phyloP scores from a whole-genome alignment of 2,329 filamentous ascomycete genomes.

The Mycosphaerella sp. region DNA sequence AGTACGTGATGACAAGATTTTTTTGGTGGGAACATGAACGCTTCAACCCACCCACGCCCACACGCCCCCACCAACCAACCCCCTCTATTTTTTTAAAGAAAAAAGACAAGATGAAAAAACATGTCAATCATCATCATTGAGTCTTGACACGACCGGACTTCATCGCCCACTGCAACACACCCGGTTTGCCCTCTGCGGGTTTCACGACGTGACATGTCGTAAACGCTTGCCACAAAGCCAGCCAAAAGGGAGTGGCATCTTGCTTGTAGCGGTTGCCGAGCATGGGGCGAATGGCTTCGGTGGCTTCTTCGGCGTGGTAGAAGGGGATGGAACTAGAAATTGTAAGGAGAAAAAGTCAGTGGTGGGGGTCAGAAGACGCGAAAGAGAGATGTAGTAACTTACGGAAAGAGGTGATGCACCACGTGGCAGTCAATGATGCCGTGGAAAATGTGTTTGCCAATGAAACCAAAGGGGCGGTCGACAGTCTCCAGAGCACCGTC shows the following conservation, averaged over 20 bases:
- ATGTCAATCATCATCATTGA: background rate
- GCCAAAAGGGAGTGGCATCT: constrained; percentile 54
- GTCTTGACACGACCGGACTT: background rate
- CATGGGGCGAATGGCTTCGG: constrained; percentile 47
- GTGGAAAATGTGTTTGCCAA: constrained; percentile 60
- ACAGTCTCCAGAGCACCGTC: constrained; percentile 58
- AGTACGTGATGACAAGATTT: no score
- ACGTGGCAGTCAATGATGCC: constrained; percentile 60
- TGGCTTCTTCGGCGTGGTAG: constrained; percentile 45
- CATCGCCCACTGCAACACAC: background rate
- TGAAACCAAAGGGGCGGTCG: constrained; percentile 59
- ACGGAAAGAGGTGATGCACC: constrained; percentile 47
- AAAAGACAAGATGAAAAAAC: no score
- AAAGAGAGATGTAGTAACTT: constrained; percentile 39
- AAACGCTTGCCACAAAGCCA: constrained; percentile 47
- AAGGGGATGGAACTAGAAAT: constrained; percentile 45
- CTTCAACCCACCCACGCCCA: no score
- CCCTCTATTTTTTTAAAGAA: no score
- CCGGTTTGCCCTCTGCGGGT: background rate
- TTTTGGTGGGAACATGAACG: no score
- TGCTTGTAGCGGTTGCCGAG: constrained; percentile 48
- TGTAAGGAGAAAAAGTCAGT: background rate
- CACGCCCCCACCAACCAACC: no score
- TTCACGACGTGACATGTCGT: background rate
- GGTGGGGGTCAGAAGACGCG: background rate